Conservation (phyloP, 2,329 filamentous ascomycete genomes). For the Paracamarosporium sp. region DNA sequence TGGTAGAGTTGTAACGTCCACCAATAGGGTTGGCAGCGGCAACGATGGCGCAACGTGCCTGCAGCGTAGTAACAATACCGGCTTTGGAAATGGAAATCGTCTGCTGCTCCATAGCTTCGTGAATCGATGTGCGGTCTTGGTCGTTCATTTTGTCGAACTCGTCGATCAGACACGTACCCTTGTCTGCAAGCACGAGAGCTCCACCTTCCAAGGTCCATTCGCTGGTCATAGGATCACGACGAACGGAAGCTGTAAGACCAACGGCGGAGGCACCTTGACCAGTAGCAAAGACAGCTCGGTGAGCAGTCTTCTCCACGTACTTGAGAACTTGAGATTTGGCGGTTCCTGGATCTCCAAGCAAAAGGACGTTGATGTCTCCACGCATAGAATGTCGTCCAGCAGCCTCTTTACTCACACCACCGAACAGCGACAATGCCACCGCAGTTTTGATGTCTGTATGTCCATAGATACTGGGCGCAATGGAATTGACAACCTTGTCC, state of each 20-base stretch:
- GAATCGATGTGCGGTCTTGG: conserved; percentile 95
- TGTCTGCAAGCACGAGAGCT: conserved; percentile 91
- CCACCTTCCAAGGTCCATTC: conserved; percentile 98
- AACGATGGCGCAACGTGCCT: conserved; percentile 94
- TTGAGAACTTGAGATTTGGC: conserved; percentile 98
- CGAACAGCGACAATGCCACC: conserved; percentile 90
- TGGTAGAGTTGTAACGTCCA: conserved; percentile 94
- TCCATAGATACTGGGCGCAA: conserved; percentile 96
- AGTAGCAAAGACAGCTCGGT: conserved; percentile 95
- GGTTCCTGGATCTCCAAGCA: conserved; percentile 95
- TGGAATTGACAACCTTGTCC: conserved; percentile 90
- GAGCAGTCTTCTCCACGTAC: conserved; percentile 96
- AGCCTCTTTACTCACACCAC: conserved; percentile 90
- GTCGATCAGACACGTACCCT: conserved; percentile 94
- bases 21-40: conserved; percentile 96
- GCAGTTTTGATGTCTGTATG: conserved; percentile 98
- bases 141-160: conserved; percentile 99
- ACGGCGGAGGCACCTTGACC: conserved; percentile 97
- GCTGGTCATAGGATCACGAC: conserved; percentile 90
- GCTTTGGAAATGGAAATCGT: conserved; percentile 99
- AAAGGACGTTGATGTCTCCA: conserved; percentile 96
- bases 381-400: conserved; percentile 88
- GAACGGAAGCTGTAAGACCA: conserved; percentile 95
- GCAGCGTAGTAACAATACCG: conserved; percentile 95
- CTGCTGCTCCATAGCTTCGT: conserved; percentile 99